phyloP scores from a whole-genome alignment of 2,329 filamentous ascomycete species.

The Xylaria sp. region DNA sequence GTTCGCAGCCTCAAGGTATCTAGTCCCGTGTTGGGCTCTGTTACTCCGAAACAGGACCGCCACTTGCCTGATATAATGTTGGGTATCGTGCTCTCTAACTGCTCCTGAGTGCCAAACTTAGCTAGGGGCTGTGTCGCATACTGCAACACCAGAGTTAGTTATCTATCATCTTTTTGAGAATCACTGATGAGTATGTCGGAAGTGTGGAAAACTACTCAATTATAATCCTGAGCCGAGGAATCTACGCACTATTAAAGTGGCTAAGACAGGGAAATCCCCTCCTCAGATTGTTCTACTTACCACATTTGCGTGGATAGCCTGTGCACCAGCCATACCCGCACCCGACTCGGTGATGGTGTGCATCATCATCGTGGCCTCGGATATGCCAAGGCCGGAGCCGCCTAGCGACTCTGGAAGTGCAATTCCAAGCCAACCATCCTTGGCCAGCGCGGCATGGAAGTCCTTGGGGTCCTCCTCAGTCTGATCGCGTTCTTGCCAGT shows the following conservation, averaged over 20 bases:
- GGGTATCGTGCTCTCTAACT: conserved; percentile 72
- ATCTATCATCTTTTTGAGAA: background rate
- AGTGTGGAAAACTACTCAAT: background rate
- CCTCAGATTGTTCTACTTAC: background rate
- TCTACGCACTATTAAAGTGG: background rate
- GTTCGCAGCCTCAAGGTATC: conserved; percentile 80
- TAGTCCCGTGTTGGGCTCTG: conserved; percentile 83
- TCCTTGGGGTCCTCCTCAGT: conserved; percentile 77
- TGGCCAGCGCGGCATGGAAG: conserved; percentile 78
- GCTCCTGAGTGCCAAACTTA: conserved; percentile 74
- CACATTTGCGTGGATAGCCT: conserved; percentile 73
- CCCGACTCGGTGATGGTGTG: conserved; percentile 83
- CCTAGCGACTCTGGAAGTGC: conserved; percentile 80
- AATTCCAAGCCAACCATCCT: conserved; percentile 84
- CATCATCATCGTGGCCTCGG: conserved; percentile 88
- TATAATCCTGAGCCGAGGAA: background rate
- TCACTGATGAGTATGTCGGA: background rate
- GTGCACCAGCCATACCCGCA: conserved; percentile 79
- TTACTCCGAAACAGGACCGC: conserved; percentile 84
- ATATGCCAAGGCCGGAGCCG: conserved; percentile 79
- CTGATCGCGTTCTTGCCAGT: conserved; percentile 81
- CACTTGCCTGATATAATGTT: conserved; percentile 77
- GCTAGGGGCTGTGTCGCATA: conserved; percentile 82
- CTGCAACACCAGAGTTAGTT: background rate
- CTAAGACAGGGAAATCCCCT: background rate